Percentiles rank a stretch among this genome's conserved stretches.
phyloP scores from a whole-genome alignment of 352 stramenopile genomes.

The Salisapilia sapeloensis region DNA sequence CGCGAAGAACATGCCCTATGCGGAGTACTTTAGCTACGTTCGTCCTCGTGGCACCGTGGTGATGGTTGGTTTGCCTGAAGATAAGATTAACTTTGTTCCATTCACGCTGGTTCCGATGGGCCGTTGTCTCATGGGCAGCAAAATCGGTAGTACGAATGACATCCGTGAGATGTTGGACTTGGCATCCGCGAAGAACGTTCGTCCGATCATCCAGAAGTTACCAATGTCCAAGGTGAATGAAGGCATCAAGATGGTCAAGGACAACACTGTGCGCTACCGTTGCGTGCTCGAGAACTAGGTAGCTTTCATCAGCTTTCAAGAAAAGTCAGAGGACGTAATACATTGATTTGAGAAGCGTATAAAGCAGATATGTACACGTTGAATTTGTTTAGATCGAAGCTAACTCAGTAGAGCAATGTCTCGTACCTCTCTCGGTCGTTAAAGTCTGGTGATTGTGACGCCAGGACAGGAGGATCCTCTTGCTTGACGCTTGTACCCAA shows the following conservation, averaged over 20 bases:
- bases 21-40: conserved; percentile 1
- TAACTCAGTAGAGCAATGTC: too few relatives aligned
- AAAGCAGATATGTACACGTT: too few relatives aligned
- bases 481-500: conserved; percentile 26
- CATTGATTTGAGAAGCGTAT: too few relatives aligned
- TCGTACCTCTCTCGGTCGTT: conserved; percentile 5
- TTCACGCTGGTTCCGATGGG: conserved; percentile 12
- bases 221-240: conserved; percentile 6
- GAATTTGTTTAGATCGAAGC: too few relatives aligned
- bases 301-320: too few relatives aligned
- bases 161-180: conserved; percentile 65
- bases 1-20: conserved; percentile 1
- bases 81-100: too few relatives aligned
- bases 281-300: conserved; percentile 18
- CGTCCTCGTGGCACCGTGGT: conserved; percentile 1
- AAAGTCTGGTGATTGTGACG: conserved; percentile 9
- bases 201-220: conserved; percentile 6
- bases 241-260: conserved; percentile 3
- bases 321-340: too few relatives aligned
- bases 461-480: conserved; percentile 19
- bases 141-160: conserved; percentile 38
- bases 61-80: conserved; percentile 1
- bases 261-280: conserved; percentile 3
- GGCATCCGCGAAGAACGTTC: conserved; percentile 21
- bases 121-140: conserved; percentile 13